These are phyloP conservation scores for Deinandra increscens DNA, from an alignment of 129 eudicot species.

Conservation along the genomic window DNA sequence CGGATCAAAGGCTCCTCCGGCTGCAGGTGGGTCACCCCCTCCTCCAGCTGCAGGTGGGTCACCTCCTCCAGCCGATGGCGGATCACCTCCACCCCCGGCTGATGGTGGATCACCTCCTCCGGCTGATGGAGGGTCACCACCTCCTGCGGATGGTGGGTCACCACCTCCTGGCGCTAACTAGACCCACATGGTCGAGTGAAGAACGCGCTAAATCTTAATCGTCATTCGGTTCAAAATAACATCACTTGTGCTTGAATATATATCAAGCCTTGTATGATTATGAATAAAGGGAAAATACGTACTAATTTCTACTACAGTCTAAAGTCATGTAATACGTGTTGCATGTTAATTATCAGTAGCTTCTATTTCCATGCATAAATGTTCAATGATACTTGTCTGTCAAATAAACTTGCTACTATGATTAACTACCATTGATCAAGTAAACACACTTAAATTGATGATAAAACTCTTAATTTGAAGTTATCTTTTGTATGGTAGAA, in stretches of 20 bases:
- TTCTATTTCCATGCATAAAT: neutral
- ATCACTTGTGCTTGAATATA: neutral
- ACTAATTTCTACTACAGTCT: neutral
- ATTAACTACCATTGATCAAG: neutral
- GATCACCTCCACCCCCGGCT: constrained; percentile 16
- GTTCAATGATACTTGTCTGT: neutral
- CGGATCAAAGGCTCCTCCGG: neutral
- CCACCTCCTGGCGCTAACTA: neutral
- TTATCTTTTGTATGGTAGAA: too few relatives aligned
- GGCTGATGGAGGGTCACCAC: constrained; percentile 14
- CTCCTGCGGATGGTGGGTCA: neutral
- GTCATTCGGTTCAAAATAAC: neutral
- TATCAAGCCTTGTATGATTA: constrained; percentile 11
- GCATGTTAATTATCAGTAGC: neutral
- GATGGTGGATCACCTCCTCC: constrained; percentile 3
- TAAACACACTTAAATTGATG: neutral
- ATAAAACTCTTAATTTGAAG: too few relatives aligned
- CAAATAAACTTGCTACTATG: neutral
- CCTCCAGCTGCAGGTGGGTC: constrained; percentile 15
- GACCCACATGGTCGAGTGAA: too few relatives aligned
- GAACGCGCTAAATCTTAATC: neutral
- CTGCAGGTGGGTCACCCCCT: neutral
- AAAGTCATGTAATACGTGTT: neutral
- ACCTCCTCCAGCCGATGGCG: constrained; percentile 13
- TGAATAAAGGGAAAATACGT: constrained; percentile 16